These are phyloP conservation scores for Dothiorella sarmentorum DNA, from an alignment of 2,329 filamentous ascomycete species.

Conservation along the genomic window DNA sequence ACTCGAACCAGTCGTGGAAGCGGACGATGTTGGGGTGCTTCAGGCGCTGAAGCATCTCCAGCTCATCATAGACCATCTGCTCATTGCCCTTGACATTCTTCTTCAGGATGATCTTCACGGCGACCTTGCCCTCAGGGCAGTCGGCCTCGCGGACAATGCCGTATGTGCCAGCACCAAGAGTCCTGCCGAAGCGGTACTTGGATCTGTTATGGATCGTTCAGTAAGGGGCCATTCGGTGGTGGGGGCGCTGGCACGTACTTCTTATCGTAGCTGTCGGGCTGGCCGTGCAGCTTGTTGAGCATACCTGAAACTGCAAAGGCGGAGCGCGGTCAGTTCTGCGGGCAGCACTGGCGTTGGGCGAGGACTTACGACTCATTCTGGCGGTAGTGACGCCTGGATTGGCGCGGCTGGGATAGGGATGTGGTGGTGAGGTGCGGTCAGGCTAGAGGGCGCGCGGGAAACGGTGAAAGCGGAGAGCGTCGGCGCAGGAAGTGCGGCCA, in stretches of 20 bases:
- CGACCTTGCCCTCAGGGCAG: conserved; percentile 77
- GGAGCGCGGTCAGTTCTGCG: conserved; percentile 21
- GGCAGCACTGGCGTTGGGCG: conserved; percentile 5
- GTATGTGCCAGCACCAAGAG: conserved; percentile 94
- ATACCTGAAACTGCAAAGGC: conserved; percentile 70
- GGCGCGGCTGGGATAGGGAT: conserved; percentile 1
- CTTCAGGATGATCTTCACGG: conserved; percentile 98
- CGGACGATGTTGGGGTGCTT: conserved; percentile 94
- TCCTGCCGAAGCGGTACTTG: conserved; percentile 88
- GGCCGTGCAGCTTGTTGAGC: conserved; percentile 93
- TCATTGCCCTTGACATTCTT: conserved; percentile 99
- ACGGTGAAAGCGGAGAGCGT: conserved; percentile 27
- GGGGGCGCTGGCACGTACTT: conserved; percentile 59
- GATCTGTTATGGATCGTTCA: conserved; percentile 51
- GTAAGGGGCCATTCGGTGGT: conserved; percentile 11
- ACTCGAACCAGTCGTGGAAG: conserved; percentile 99
- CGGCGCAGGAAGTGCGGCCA: conserved; percentile 29
- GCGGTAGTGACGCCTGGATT: conserved; percentile 11
- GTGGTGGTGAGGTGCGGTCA: conserved; percentile 29
- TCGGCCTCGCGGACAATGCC: conserved; percentile 97
- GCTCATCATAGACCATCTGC: conserved; percentile 97
- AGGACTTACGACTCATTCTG: conserved; percentile 35
- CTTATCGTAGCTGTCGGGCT: conserved; percentile 97
- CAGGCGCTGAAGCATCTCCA: conserved; percentile 86
- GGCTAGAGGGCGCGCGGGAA: conserved; percentile 28